Percentiles rank a stretch among this genome's conserved stretches.
These are phyloP conservation scores for Clonostachys sp. DNA, from an alignment of 2,329 filamentous ascomycete species.

Conservation along the genomic window DNA sequence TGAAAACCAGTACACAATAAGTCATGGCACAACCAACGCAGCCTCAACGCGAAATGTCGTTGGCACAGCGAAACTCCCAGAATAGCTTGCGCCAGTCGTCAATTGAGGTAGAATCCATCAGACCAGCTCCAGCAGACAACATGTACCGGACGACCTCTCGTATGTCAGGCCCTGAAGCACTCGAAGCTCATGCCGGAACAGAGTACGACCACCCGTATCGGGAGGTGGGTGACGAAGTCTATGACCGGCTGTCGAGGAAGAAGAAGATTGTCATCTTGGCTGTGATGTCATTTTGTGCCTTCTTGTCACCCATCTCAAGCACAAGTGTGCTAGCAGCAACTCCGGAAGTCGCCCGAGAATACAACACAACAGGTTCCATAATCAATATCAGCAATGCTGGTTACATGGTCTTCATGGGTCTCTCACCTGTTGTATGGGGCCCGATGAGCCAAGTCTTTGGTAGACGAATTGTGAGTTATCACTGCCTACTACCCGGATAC, in stretches of 20 bases:
- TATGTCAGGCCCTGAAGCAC: conserved; percentile 19
- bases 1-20: neutral
- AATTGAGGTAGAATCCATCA: neutral
- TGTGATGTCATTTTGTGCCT: conserved; percentile 69
- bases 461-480: conserved; percentile 43
- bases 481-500: neutral
- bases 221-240: conserved; percentile 45
- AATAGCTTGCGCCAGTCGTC: neutral
- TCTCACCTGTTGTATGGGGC: conserved; percentile 67
- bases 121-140: neutral
- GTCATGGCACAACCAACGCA: neutral
- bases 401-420: conserved; percentile 71
- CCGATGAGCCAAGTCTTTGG: conserved; percentile 65
- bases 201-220: conserved; percentile 9
- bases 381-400: conserved; percentile 72
- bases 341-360: conserved; percentile 67
- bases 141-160: conserved; percentile 17
- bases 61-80: neutral
- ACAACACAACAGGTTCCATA: conserved; percentile 59
- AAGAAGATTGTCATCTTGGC: conserved; percentile 65
- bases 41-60: neutral
- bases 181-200: conserved; percentile 10
- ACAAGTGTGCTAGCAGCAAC: conserved; percentile 70
- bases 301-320: conserved; percentile 70
- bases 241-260: conserved; percentile 55